These are phyloP conservation scores for Prunus fruticosa DNA, from an alignment of 306 rosid species.

Conservation along the genomic window DNA sequence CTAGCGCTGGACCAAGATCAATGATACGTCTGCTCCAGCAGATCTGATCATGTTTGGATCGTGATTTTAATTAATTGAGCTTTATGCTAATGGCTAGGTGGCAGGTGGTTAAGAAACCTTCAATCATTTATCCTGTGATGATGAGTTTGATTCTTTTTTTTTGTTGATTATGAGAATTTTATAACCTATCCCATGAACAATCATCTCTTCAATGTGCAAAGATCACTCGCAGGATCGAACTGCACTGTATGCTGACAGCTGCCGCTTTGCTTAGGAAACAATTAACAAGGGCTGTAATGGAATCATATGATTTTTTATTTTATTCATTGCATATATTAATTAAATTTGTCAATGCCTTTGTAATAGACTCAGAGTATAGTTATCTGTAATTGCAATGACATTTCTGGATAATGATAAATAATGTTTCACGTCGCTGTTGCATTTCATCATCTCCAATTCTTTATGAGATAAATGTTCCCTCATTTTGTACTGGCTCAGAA, in stretches of 20 bases:
- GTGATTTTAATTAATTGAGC: neutral
- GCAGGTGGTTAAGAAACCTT: neutral
- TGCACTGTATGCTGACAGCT: neutral
- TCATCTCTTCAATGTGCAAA: neutral
- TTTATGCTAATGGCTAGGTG: neutral
- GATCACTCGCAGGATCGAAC: neutral
- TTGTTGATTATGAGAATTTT: neutral
- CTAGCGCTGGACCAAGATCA: neutral
- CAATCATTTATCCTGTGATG: neutral
- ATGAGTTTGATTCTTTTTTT: neutral
- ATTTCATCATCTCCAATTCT: neutral
- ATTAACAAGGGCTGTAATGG: neutral
- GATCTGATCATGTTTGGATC: neutral
- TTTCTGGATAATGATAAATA: conserved; percentile 5
- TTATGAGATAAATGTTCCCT: neutral
- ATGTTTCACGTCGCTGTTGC: neutral
- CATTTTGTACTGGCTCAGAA: neutral
- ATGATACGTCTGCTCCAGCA: neutral
- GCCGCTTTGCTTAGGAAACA: neutral
- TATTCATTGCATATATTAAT: neutral
- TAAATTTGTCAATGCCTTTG: neutral
- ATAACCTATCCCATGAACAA: neutral
- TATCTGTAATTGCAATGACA: neutral
- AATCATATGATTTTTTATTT: neutral
- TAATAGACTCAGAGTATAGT: neutral